Evolutionary conservation across 306 rosid species (phyloP).

Genomic region (Dicorynia guianensis): DNA sequence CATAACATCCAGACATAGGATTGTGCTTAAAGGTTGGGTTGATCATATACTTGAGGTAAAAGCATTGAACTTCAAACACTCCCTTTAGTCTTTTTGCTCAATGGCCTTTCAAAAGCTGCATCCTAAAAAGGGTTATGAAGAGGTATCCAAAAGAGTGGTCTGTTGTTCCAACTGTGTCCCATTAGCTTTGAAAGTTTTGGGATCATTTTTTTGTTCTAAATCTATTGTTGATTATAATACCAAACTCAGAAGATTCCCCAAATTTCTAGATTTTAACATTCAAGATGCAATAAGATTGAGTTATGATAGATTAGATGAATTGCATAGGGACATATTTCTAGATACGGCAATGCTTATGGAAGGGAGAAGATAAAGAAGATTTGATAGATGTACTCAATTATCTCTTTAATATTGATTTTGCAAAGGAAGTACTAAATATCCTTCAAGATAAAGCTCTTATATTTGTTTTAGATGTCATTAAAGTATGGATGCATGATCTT

Average conservation of each 20-base stretch:
- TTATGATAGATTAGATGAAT: background rate
- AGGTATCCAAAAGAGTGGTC: background rate
- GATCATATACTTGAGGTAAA: background rate
- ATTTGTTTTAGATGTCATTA: background rate
- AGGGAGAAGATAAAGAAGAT: background rate
- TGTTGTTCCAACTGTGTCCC: slow-evolving; percentile 8
- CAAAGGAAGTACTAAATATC: too few relatives aligned
- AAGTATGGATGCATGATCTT: slow-evolving; percentile 33
- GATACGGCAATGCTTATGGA: background rate
- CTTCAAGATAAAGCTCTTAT: slow-evolving; percentile 16
- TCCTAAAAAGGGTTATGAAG: background rate
- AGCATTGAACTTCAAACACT: slow-evolving; percentile 1
- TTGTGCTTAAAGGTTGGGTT: background rate
- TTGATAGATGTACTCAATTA: background rate
- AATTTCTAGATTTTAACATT: background rate
- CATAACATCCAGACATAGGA: background rate
- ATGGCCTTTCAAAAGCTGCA: background rate
- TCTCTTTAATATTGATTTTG: too few relatives aligned
- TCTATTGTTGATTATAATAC: background rate
- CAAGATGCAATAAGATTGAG: slow-evolving; percentile 3
- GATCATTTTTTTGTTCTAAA: background rate
- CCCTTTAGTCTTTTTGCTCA: slow-evolving; percentile 19
- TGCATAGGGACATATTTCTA: background rate
- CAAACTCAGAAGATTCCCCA: background rate
- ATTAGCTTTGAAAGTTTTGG: slow-evolving; percentile 19